Evolutionary conservation across 179 eudicot genomes (phyloP), one percentile per base, ranked within the genome.

Genomic region (Drosera spatulata): DNA sequence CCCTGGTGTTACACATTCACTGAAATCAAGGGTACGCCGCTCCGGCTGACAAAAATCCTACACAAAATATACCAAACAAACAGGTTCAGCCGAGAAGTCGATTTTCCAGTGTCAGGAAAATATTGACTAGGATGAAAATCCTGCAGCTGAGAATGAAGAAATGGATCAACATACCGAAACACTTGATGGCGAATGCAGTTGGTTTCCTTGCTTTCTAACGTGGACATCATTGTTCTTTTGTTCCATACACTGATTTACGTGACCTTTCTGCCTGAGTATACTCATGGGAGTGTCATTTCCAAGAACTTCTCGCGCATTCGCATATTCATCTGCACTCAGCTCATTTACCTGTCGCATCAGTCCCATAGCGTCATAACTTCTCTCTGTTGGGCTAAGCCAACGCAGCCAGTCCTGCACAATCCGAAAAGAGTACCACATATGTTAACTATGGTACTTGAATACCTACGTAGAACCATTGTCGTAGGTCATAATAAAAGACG

Each of bases 221-320:
- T 73, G 33, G 8, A 43, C 8, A 41, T 56, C 41, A 57, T 55
- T 56, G 43, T 58, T 71, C 66, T 72, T 75, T 61, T 57, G 69
- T 11, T 83, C 76, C 5, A 13, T 75, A 44, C 68, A 66, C 55
- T 59, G 70, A 65, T 56, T 68, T 38, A 43, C 68, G 10, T 58
- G 68, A 69, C 66, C 54, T 75, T 22, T 22, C 1, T 22, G 33
- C 33, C 76, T 81, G 61, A 93, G 53, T 64, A 86, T 78, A 37
- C 94, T 73, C 70, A 83, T 87, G 39, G 97, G 97, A 59, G 94
- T 89, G 68, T 89, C 97, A 62, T 73, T 79, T 55, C 94, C 97
- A 64, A 93, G 72, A 69, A 93, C 88, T 73, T 86, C 84, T 63
- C 83, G 87, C 15, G 97, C 99, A 67, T 83, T 87, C 60, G 97